Percentiles rank a stretch among this genome's conserved stretches.
Conservation (phyloP, 2,329 filamentous ascomycete genomes). For the Fragosphaeria purpurea region DNA sequence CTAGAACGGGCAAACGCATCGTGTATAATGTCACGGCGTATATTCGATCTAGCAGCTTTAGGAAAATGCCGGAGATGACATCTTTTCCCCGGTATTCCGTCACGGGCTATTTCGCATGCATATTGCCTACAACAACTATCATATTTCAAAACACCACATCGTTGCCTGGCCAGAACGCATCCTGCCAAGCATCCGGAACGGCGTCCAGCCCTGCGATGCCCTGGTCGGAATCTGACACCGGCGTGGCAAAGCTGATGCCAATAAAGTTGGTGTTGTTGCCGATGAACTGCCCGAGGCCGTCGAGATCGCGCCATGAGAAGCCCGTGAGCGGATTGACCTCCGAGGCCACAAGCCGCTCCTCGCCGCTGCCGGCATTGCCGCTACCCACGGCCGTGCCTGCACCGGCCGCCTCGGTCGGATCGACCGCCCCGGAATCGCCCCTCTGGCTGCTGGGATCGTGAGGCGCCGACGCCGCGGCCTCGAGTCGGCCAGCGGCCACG, state of each 20-base stretch:
- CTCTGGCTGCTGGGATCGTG: neutral
- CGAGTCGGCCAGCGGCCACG: neutral
- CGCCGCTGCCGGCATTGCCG: neutral
- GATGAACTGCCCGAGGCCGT: slow-evolving; percentile 7
- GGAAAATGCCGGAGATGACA: too few relatives aligned
- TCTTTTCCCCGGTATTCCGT: too few relatives aligned
- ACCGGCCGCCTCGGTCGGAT: neutral
- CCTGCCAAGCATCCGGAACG: slow-evolving; percentile 7
- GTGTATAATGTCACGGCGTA: too few relatives aligned
- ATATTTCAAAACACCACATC: slow-evolving; percentile 4
- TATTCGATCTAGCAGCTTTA: too few relatives aligned
- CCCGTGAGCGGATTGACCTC: slow-evolving; percentile 5
- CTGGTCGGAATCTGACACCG: slow-evolving; percentile 7
- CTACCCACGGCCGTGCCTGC: neutral
- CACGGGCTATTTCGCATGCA: too few relatives aligned
- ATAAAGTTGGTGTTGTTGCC: slow-evolving; percentile 7
- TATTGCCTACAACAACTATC: too few relatives aligned
- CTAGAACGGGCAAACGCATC: too few relatives aligned
- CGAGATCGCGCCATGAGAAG: slow-evolving; percentile 7
- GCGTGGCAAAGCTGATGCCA: slow-evolving; percentile 6
- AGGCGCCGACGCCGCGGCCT: neutral
- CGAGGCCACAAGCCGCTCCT: neutral
- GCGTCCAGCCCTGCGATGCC: slow-evolving; percentile 2
- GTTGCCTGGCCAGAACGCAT: slow-evolving; percentile 7
- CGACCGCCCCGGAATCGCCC: neutral